These are phyloP conservation scores for Candida tropicalis DNA, from an alignment of 1,139 yeast species.

Conservation along the genomic window DNA sequence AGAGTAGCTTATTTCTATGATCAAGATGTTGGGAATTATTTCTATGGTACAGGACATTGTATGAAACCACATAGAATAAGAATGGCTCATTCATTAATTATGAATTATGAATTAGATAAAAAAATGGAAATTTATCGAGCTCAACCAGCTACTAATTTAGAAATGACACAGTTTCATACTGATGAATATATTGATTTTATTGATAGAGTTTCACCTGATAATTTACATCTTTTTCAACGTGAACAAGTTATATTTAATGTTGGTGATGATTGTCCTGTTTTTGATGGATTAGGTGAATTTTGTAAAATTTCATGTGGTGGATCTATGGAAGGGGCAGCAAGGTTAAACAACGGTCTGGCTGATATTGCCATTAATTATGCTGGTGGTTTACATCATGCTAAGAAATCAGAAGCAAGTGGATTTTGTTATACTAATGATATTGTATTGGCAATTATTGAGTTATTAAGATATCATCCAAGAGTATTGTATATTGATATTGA, in stretches of 20 bases:
- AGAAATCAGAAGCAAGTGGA: conserved; percentile 91
- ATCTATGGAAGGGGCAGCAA: conserved; percentile 88
- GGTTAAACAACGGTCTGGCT: conserved; percentile 79
- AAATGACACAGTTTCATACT: conserved; percentile 97
- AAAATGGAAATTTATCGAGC: conserved; percentile 98
- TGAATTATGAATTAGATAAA: conserved; percentile 96
- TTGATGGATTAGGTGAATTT: conserved; percentile 91
- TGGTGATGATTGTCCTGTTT: conserved; percentile 97
- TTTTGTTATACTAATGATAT: conserved; percentile 96
- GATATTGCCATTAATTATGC: conserved; percentile 98
- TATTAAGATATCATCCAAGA: conserved; percentile 85
- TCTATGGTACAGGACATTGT: conserved; percentile 98
- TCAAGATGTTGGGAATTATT: conserved; percentile 94
- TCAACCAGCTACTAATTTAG: conserved; percentile 97
- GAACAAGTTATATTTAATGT: conserved; percentile 95
- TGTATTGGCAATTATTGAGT: conserved; percentile 81
- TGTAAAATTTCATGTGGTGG: conserved; percentile 93
- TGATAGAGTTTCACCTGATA: conserved; percentile 93
- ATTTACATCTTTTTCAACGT: conserved; percentile 84
- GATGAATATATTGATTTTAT: conserved; percentile 96
- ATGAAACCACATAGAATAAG: conserved; percentile 99
- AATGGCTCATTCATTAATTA: conserved; percentile 96
- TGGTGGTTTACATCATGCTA: conserved; percentile 97
- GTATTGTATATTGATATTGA: conserved; percentile 94
- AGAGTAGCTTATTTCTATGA: conserved; percentile 53